Percentiles rank a stretch among this genome's conserved stretches.
Conservation (phyloP, 768 basidiomycete genomes). For the Macrolepiota albuminosa region DNA sequence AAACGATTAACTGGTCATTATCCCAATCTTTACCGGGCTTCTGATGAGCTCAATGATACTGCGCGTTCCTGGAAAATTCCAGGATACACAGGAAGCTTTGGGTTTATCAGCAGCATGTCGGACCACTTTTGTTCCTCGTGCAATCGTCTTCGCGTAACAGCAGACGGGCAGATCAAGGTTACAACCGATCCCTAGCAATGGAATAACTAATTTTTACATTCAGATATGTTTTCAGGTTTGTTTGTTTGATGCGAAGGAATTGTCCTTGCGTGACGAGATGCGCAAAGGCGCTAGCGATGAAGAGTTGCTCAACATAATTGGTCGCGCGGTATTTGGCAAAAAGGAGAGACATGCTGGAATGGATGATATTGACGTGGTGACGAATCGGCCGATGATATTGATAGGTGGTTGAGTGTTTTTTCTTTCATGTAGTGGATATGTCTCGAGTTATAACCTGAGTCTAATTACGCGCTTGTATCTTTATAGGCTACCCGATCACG, state of each 20-base stretch:
- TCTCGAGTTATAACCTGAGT: constrained; percentile 12
- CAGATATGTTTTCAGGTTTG: constrained; percentile 53
- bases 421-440: constrained; percentile 19
- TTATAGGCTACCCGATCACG: constrained; percentile 10
- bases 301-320: constrained; percentile 56
- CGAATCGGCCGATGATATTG: constrained; percentile 86
- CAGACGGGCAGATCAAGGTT: constrained; percentile 88
- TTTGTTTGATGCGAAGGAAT: constrained; percentile 79
- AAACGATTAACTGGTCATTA: constrained; percentile 41
- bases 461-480: constrained; percentile 12
- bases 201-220: background rate
- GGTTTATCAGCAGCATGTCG: constrained; percentile 93
- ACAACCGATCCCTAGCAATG: background rate
- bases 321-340: constrained; percentile 63
- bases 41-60: constrained; percentile 76
- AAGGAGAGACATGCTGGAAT: constrained; percentile 82
- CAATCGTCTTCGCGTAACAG: constrained; percentile 81
- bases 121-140: constrained; percentile 89
- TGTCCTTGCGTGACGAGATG: constrained; percentile 75
- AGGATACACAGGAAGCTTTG: constrained; percentile 64
- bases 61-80: constrained; percentile 75
- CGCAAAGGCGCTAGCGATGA: constrained; percentile 61
- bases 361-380: constrained; percentile 71
- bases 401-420: constrained; percentile 83
- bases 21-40: constrained; percentile 47